These are phyloP conservation scores for Suhomyces yuchorum DNA, from an alignment of 1,139 yeast species.

Conservation along the genomic window DNA sequence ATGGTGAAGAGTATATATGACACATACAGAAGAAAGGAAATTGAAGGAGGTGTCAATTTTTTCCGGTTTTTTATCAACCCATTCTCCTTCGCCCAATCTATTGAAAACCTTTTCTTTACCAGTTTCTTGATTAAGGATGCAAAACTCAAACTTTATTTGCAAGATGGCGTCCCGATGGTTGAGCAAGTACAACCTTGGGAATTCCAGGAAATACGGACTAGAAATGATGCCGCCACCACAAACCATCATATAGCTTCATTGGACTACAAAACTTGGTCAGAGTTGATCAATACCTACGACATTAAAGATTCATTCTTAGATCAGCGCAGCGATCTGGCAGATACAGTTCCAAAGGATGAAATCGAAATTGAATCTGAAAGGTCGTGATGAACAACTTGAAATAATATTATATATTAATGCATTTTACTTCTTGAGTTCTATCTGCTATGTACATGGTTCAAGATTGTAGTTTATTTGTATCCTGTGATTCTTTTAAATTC, in stretches of 20 bases:
- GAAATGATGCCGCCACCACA: constrained; percentile 23
- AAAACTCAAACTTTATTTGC: constrained; percentile 51
- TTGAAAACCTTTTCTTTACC: constrained; percentile 80
- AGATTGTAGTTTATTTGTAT: background rate
- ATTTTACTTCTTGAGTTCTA: background rate
- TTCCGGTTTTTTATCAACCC: constrained; percentile 76
- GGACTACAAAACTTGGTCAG: constrained; percentile 65
- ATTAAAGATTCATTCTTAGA: constrained; percentile 59
- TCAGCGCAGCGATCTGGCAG: constrained; percentile 40
- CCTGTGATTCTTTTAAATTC: constrained; percentile 14
- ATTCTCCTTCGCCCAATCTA: constrained; percentile 69
- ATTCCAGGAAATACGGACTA: constrained; percentile 17
- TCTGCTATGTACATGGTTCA: background rate
- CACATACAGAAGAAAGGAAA: constrained; percentile 33
- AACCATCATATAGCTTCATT: constrained; percentile 73
- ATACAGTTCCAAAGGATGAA: constrained; percentile 25
- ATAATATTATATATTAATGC: background rate
- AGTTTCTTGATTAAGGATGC: constrained; percentile 82
- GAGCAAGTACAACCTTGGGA: constrained; percentile 21
- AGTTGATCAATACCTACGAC: constrained; percentile 49
- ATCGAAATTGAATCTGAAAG: background rate
- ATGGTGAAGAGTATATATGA: constrained; percentile 56
- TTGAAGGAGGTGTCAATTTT: constrained; percentile 51
- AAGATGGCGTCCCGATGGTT: constrained; percentile 45
- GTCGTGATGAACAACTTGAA: background rate